These are phyloP conservation scores for Lepiota subincarnata DNA, from an alignment of 768 basidiomycete genomes.

Conservation along the genomic window DNA sequence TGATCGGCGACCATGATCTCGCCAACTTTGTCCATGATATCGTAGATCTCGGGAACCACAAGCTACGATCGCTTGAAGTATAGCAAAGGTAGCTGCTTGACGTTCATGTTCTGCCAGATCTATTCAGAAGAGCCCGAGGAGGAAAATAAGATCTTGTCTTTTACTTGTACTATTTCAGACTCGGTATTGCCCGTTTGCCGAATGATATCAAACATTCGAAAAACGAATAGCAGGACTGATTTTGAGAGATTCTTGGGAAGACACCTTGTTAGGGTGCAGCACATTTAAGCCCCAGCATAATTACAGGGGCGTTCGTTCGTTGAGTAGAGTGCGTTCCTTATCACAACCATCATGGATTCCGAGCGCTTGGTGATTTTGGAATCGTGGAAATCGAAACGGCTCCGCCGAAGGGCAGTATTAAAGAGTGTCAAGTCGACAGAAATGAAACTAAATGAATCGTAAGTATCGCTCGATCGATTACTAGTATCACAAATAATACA, in stretches of 20 bases:
- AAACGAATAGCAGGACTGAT: slow-evolving; percentile 77
- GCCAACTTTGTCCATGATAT: slow-evolving; percentile 90
- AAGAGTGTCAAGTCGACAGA: slow-evolving; percentile 90
- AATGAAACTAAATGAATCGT: slow-evolving; percentile 57
- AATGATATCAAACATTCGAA: slow-evolving; percentile 80
- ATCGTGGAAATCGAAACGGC: slow-evolving; percentile 82
- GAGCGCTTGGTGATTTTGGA: slow-evolving; percentile 70
- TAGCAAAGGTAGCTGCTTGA: slow-evolving; percentile 81
- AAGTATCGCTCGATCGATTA: slow-evolving; percentile 5
- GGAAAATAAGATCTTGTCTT: slow-evolving; percentile 86
- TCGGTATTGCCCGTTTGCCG: slow-evolving; percentile 82
- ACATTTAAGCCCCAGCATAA: slow-evolving; percentile 73
- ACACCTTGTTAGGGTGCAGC: slow-evolving; percentile 77
- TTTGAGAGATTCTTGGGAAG: slow-evolving; percentile 72
- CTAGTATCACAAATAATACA: slow-evolving; percentile 39
- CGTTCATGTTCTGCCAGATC: slow-evolving; percentile 88
- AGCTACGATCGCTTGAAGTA: slow-evolving; percentile 91
- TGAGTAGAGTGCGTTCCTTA: slow-evolving; percentile 92
- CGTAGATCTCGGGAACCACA: slow-evolving; percentile 94
- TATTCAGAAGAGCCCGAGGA: slow-evolving; percentile 81
- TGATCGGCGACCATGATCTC: slow-evolving; percentile 93
- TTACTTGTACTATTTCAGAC: slow-evolving; percentile 85
- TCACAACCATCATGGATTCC: slow-evolving; percentile 78
- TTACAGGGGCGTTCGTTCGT: slow-evolving; percentile 68
- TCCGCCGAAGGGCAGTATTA: slow-evolving; percentile 79